phyloP scores from a whole-genome alignment of 2,329 filamentous ascomycete species.

The Huntiella decipiens region DNA sequence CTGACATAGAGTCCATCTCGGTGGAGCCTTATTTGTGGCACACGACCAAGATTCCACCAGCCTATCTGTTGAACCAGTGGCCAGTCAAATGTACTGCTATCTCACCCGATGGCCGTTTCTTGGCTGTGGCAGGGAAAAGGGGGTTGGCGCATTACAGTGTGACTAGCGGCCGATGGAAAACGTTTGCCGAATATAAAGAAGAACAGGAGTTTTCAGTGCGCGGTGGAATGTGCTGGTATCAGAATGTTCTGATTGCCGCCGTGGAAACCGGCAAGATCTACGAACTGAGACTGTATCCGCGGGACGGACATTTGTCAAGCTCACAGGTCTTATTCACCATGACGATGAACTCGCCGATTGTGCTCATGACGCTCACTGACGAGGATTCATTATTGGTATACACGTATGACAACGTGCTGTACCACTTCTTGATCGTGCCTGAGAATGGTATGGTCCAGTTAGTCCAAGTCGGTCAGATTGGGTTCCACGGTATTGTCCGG shows the following conservation, averaged over 20 bases:
- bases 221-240: constrained; percentile 97
- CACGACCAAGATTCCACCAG: constrained; percentile 64
- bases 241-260: constrained; percentile 82
- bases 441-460: constrained; percentile 52
- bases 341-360: constrained; percentile 65
- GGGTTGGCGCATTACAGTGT: constrained; percentile 93
- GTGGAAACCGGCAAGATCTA: constrained; percentile 72
- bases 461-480: constrained; percentile 92
- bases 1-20: constrained; percentile 78
- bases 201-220: constrained; percentile 86
- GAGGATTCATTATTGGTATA: constrained; percentile 92
- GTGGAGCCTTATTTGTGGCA: constrained; percentile 93
- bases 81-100: constrained; percentile 75
- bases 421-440: constrained; percentile 78
- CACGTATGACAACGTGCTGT: constrained; percentile 87
- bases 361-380: constrained; percentile 72
- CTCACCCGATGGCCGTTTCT: constrained; percentile 80
- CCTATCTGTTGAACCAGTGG: constrained; percentile 83
- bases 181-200: constrained; percentile 58
- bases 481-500: constrained; percentile 86
- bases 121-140: constrained; percentile 84
- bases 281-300: constrained; percentile 80
- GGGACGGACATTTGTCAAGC: constrained; percentile 60
- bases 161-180: constrained; percentile 88
- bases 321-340: constrained; percentile 58